Conservation (phyloP, 176 grass and related monocot species). For the Cenchrus fungigraminus region DNA sequence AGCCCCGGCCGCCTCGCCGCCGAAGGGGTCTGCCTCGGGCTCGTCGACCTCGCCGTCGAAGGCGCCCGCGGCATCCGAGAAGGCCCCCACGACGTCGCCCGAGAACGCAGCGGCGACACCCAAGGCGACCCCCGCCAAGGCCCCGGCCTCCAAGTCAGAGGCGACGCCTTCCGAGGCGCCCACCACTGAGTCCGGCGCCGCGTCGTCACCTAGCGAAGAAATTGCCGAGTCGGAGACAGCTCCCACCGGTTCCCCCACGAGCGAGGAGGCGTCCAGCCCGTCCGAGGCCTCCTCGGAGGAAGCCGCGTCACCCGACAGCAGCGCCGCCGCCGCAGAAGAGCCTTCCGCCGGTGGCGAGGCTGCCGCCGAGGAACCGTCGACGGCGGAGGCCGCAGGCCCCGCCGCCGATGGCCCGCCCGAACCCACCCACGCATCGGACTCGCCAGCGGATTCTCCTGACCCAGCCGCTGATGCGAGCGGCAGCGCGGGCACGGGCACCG, state of each 20-base stretch:
- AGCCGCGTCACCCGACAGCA: slow-evolving; percentile 42
- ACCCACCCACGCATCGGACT: slow-evolving; percentile 25
- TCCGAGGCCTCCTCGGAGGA: slow-evolving; percentile 35
- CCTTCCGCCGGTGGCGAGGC: not conserved
- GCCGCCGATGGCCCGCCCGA: slow-evolving; percentile 50
- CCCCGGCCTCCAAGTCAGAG: slow-evolving; percentile 32
- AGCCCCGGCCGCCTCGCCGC: slow-evolving; percentile 42
- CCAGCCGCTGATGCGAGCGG: slow-evolving; percentile 42
- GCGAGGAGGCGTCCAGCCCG: slow-evolving; percentile 32
- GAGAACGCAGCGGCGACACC: not conserved
- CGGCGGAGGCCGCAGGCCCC: not conserved
- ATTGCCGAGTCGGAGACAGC: not conserved
- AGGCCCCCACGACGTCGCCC: slow-evolving; percentile 26
- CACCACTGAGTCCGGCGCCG: not conserved
- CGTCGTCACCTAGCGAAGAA: slow-evolving; percentile 1
- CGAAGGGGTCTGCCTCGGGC: slow-evolving; percentile 26
- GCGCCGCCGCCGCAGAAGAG: slow-evolving; percentile 8
- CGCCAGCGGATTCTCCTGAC: slow-evolving; percentile 46
- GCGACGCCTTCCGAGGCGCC: slow-evolving; percentile 33
- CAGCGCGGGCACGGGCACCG: slow-evolving; percentile 12
- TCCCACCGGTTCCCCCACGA: not conserved
- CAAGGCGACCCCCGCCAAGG: slow-evolving; percentile 31
- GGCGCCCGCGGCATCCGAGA: slow-evolving; percentile 11
- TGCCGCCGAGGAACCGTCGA: slow-evolving; percentile 19
- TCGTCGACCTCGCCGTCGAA: slow-evolving; percentile 37